These are phyloP conservation scores for Lentinula aciculospora DNA, from an alignment of 768 basidiomycete genomes.

Conservation along the genomic window DNA sequence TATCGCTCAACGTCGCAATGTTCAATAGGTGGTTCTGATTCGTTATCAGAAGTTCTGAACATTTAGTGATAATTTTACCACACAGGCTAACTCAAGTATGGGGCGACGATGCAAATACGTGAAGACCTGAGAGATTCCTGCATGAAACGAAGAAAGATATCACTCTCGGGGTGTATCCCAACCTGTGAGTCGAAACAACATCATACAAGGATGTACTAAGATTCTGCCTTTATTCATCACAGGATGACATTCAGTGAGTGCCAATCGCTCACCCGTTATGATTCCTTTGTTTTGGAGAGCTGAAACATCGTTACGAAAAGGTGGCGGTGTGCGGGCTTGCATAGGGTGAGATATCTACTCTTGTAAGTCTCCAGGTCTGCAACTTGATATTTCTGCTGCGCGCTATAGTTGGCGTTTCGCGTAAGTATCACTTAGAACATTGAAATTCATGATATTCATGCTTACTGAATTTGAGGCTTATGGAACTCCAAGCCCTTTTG, in stretches of 20 bases:
- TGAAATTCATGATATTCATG: neutral
- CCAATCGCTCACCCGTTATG: neutral
- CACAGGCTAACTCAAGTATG: neutral
- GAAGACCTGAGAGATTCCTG: neutral
- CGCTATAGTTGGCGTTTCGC: slow-evolving; percentile 6
- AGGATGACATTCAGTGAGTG: slow-evolving; percentile 4
- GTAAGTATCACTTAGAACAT: neutral
- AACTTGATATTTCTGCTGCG: neutral
- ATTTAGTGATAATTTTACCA: neutral
- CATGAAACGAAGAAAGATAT: neutral
- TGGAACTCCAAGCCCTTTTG: slow-evolving; percentile 35
- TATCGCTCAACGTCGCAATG: slow-evolving; percentile 10
- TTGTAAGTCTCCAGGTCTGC: neutral
- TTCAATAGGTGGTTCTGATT: slow-evolving; percentile 24
- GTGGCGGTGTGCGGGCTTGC: neutral
- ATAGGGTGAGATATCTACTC: neutral
- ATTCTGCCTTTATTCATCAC: neutral
- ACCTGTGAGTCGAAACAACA: neutral
- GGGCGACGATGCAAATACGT: slow-evolving; percentile 8
- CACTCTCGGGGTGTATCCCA: neutral
- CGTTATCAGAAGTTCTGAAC: neutral
- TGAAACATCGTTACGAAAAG: neutral
- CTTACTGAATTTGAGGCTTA: slow-evolving; percentile 11
- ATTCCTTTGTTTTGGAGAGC: neutral
- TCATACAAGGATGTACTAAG: neutral